Evolutionary conservation across 495 filamentous ascomycete genomes (phyloP).

Genomic region (Neurospora intermedia): DNA sequence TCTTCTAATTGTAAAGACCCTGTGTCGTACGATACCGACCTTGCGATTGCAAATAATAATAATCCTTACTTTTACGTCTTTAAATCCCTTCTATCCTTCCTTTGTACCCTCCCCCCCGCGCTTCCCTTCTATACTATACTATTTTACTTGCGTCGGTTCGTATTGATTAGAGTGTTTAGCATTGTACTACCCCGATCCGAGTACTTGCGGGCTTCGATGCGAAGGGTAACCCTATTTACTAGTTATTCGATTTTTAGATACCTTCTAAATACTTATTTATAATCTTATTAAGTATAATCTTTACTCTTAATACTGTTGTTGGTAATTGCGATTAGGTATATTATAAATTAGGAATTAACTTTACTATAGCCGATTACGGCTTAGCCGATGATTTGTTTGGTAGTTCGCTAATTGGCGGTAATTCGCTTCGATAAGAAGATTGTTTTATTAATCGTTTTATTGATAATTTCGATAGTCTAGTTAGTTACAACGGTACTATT

Average conservation of each 20-base stretch:
- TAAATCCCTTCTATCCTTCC: not conserved
- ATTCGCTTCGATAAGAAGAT: too few relatives aligned
- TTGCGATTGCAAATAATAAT: not conserved
- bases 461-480: too few relatives aligned
- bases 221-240: not conserved
- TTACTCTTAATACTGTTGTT: not conserved
- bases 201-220: not conserved
- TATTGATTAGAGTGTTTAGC: too few relatives aligned
- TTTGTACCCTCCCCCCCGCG: not conserved
- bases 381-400: fast-evolving
- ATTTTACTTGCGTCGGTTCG: not conserved
- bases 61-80: not conserved
- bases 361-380: too few relatives aligned
- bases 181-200: not conserved
- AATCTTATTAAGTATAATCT: not conserved
- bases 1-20: not conserved
- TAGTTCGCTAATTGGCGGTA: too few relatives aligned
- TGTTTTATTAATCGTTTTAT: too few relatives aligned
- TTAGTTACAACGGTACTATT: too few relatives aligned
- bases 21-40: not conserved
- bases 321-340: not conserved
- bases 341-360: not conserved
- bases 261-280: not conserved
- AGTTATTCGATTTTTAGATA: not conserved
- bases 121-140: not conserved